A percentile compares a stretch with the other conserved stretches of the same genome.
phyloP scores from a whole-genome alignment of 2,329 filamentous ascomycete species.

The Teratosphaeria zuluensis region DNA sequence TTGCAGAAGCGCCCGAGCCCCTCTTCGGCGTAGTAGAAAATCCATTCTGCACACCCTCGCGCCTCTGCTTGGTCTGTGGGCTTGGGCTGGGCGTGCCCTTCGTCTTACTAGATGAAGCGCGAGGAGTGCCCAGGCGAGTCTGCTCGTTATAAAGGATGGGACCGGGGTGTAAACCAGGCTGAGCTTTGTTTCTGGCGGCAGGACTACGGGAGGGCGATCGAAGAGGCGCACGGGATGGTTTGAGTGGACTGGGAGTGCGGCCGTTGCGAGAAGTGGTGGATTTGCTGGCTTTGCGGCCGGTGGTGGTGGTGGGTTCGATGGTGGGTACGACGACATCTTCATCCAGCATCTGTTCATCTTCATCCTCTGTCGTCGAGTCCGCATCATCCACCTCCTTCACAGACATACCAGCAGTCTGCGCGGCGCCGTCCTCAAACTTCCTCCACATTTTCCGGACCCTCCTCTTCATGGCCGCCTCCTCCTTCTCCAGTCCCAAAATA shows the following conservation, averaged over 20 bases:
- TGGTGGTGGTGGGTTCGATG: neutral
- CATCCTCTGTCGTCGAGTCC: too few species aligned
- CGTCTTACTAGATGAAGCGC: neutral
- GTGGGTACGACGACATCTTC: too few species aligned
- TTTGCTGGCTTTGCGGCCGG: neutral
- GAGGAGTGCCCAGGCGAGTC: neutral
- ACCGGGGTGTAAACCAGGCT: neutral
- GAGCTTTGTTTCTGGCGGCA: neutral
- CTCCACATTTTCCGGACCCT: too few species aligned
- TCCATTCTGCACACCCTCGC: neutral
- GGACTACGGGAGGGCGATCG: neutral
- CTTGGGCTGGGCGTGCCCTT: neutral
- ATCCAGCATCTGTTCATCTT: too few species aligned
- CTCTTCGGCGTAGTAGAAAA: neutral
- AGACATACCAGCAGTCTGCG: too few species aligned
- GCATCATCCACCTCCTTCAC: too few species aligned
- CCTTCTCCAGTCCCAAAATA: too few species aligned
- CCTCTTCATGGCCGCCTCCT: too few species aligned
- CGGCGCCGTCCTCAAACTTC: too few species aligned
- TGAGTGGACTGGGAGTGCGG: too few species aligned
- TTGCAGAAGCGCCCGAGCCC: neutral
- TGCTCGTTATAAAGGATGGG: neutral
- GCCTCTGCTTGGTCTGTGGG: neutral
- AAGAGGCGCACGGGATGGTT: too few species aligned
- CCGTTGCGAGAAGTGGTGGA: neutral